Conservation (phyloP, 345 rosid species). For the Brassica incana region DNA sequence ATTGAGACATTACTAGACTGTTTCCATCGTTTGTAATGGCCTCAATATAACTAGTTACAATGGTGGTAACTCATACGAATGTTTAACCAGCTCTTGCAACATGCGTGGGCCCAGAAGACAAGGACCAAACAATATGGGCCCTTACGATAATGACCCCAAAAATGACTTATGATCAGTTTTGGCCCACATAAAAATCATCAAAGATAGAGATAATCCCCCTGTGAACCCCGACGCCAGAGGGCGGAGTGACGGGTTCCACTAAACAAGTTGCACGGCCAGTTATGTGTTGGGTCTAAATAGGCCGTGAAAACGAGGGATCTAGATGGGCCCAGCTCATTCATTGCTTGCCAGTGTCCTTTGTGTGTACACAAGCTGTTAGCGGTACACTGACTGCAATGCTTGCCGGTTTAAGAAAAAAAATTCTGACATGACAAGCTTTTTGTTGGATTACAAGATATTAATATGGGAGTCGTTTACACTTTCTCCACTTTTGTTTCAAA, state of each 20-base stretch:
- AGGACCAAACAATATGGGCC: slow-evolving; percentile 28
- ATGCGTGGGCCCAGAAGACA: slow-evolving; percentile 32
- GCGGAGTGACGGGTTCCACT: slow-evolving; percentile 14
- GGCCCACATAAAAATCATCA: slow-evolving; percentile 6
- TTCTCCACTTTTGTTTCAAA: not conserved
- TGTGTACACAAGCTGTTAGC: slow-evolving; percentile 37
- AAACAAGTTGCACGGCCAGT: slow-evolving; percentile 29
- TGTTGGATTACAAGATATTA: slow-evolving; percentile 4
- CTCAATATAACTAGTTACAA: not conserved
- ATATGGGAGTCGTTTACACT: not conserved
- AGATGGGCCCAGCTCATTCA: slow-evolving; percentile 32
- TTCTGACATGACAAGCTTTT: slow-evolving; percentile 25
- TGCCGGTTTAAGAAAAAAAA: slow-evolving; percentile 20
- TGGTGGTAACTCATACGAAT: not conserved
- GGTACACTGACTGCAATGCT: slow-evolving; percentile 35
- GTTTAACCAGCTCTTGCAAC: not conserved
- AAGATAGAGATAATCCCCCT: slow-evolving; percentile 7
- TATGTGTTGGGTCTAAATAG: slow-evolving; percentile 37
- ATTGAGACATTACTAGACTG: not conserved
- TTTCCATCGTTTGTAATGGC: not conserved
- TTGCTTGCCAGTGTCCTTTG: slow-evolving; percentile 23
- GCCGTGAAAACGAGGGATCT: slow-evolving; percentile 25
- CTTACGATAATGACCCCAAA: slow-evolving; percentile 15
- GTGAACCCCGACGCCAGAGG: slow-evolving; percentile 22
- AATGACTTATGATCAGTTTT: slow-evolving; percentile 21